Conservation (phyloP, 176 grass and related monocot genomes). For the Poa annua region DNA sequence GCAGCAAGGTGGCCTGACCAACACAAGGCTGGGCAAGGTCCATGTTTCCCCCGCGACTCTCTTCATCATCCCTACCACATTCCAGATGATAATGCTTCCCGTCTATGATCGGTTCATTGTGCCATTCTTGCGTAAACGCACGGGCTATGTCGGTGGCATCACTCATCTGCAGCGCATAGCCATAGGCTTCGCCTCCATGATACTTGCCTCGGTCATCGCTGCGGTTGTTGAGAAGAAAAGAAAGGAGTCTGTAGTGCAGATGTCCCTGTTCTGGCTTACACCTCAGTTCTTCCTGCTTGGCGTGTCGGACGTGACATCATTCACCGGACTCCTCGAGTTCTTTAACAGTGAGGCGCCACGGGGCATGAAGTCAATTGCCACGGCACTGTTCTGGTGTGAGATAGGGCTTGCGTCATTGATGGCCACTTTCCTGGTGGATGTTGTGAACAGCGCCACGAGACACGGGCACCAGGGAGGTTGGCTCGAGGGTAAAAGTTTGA, state of each 20-base stretch:
- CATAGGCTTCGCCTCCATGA: slow-evolving; percentile 40
- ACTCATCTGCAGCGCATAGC: slow-evolving; percentile 55
- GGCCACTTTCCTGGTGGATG: slow-evolving; percentile 45
- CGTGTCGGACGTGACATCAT: slow-evolving; percentile 59
- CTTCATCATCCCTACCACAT: slow-evolving; percentile 57
- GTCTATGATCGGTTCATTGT: slow-evolving; percentile 58
- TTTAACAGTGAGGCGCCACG: slow-evolving; percentile 64
- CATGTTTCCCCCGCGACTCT: slow-evolving; percentile 59
- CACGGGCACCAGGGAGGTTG: slow-evolving; percentile 45
- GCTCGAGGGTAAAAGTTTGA: slow-evolving; percentile 65
- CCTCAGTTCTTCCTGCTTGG: slow-evolving; percentile 65
- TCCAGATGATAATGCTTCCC: slow-evolving; percentile 55
- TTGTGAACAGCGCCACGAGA: slow-evolving; percentile 28
- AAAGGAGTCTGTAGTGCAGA: slow-evolving; percentile 29
- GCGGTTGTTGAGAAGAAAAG: slow-evolving; percentile 56
- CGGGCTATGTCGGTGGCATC: slow-evolving; percentile 44
- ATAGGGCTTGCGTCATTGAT: slow-evolving; percentile 49
- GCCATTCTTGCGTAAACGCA: slow-evolving; percentile 47
- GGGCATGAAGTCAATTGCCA: slow-evolving; percentile 67
- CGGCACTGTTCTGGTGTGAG: slow-evolving; percentile 63
- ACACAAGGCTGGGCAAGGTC: slow-evolving; percentile 60
- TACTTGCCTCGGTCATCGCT: slow-evolving; percentile 44
- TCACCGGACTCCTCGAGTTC: slow-evolving; percentile 65
- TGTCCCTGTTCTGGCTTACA: slow-evolving; percentile 65
- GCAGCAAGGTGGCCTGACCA: slow-evolving; percentile 58